These are phyloP conservation scores for Penicillium mononematosum DNA, from an alignment of 495 filamentous ascomycete genomes.

Conservation along the genomic window DNA sequence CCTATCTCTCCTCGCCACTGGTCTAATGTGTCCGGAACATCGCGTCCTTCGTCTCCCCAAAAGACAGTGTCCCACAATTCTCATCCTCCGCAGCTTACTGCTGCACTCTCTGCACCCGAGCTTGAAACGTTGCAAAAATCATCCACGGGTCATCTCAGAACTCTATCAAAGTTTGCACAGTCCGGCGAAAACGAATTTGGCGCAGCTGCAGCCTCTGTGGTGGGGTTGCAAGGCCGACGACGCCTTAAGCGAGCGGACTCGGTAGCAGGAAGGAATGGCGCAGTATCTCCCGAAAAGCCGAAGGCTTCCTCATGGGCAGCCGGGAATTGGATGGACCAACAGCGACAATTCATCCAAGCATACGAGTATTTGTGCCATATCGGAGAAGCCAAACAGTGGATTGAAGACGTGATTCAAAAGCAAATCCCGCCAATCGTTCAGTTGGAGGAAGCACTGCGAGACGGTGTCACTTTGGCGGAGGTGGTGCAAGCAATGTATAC, in stretches of 20 bases:
- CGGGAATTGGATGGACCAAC: slow-evolving; percentile 98
- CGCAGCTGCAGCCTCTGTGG: slow-evolving; percentile 74
- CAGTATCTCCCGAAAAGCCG: slow-evolving; percentile 48
- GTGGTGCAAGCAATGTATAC: slow-evolving; percentile 90
- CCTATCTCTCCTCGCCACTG: slow-evolving; percentile 34
- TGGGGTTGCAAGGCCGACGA: slow-evolving; percentile 78
- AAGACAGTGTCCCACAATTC: slow-evolving; percentile 43
- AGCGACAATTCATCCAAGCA: slow-evolving; percentile 91
- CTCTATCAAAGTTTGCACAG: slow-evolving; percentile 81
- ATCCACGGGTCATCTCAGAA: slow-evolving; percentile 82
- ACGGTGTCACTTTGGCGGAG: slow-evolving; percentile 94
- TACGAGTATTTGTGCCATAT: slow-evolving; percentile 99
- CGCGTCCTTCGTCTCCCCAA: slow-evolving; percentile 40
- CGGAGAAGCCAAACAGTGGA: slow-evolving; percentile 99
- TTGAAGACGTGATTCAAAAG: slow-evolving; percentile 88
- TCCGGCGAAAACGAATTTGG: slow-evolving; percentile 67
- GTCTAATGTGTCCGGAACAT: slow-evolving; percentile 30
- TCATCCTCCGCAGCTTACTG: slow-evolving; percentile 42
- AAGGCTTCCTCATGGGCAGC: slow-evolving; percentile 70
- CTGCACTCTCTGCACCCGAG: slow-evolving; percentile 63
- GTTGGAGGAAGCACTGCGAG: slow-evolving; percentile 86
- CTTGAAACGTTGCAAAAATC: slow-evolving; percentile 77
- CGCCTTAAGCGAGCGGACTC: slow-evolving; percentile 75
- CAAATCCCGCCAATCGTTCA: slow-evolving; percentile 94
- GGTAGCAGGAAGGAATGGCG: slow-evolving; percentile 44